Conservation (phyloP, 495 filamentous ascomycete species). For the Bryoglossum gracile region DNA sequence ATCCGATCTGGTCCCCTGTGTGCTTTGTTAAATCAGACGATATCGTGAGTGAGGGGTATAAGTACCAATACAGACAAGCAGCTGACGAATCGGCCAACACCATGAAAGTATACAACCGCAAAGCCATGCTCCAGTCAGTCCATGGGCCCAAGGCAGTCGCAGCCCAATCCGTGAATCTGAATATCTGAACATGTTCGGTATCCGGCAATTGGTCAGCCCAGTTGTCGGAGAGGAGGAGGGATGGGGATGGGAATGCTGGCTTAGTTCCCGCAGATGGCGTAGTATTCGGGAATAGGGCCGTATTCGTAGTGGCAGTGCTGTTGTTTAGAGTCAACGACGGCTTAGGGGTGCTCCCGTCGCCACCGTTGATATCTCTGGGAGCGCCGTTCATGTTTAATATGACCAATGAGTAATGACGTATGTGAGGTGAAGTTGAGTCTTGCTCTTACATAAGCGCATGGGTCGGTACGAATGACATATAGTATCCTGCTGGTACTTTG, state of each 20-base stretch:
- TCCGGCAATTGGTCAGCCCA: slow-evolving; percentile 9
- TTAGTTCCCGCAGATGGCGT: no score
- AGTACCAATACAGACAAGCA: slow-evolving; percentile 7
- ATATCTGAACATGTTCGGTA: slow-evolving; percentile 12
- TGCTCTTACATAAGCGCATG: no score
- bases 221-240: neutral
- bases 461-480: no score
- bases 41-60: neutral
- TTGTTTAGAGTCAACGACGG: no score
- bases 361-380: no score
- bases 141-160: slow-evolving; percentile 4
- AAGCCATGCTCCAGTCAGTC: neutral
- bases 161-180: slow-evolving; percentile 11
- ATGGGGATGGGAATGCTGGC: neutral
- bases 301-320: no score
- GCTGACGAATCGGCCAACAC: slow-evolving; percentile 14
- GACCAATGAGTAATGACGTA: no score
- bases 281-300: no score
- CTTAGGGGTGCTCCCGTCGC: no score
- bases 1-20: slow-evolving; percentile 11
- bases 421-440: no score
- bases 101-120: slow-evolving; percentile 3
- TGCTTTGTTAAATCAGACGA: neutral
- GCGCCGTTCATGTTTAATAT: no score
- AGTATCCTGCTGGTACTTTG: no score